Conservation (phyloP, 2,329 filamentous ascomycete genomes). For the Ceratocystis destructans region DNA sequence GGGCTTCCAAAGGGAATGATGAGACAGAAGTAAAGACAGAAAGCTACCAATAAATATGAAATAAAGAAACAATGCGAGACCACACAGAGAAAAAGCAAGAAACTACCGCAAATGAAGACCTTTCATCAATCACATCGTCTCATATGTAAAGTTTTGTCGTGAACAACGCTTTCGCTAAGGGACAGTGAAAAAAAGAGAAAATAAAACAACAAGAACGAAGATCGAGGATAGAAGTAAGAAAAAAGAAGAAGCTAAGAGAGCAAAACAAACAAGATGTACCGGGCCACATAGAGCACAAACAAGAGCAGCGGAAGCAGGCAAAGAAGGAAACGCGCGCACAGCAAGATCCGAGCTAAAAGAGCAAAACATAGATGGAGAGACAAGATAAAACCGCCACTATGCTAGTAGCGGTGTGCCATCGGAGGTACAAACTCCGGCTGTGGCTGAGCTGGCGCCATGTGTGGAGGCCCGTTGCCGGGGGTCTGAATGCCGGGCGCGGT, state of each 20-base stretch:
- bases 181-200: slow-evolving; percentile 1
- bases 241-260: not conserved
- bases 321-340: not conserved
- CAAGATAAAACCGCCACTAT: not conserved
- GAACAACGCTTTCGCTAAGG: slow-evolving; percentile 11
- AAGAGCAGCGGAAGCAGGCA: not conserved
- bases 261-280: slow-evolving; percentile 5
- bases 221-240: not conserved
- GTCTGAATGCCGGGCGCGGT: not conserved
- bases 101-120: not conserved
- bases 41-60: not conserved
- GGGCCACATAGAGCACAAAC: slow-evolving; percentile 1
- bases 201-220: not conserved
- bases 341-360: not conserved
- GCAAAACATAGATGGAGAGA: not conserved
- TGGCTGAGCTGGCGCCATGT: not conserved
- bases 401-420: slow-evolving; percentile 4
- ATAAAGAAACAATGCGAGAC: not conserved
- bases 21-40: not conserved
- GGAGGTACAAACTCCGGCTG: slow-evolving; percentile 8
- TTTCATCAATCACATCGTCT: slow-evolving; percentile 4
- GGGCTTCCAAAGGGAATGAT: not conserved
- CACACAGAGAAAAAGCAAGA: not conserved
- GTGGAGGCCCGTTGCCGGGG: not conserved
- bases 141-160: slow-evolving; percentile 4